Evolutionary conservation across 495 filamentous ascomycete species (phyloP).

Genomic region (Entonaema liquescens): DNA sequence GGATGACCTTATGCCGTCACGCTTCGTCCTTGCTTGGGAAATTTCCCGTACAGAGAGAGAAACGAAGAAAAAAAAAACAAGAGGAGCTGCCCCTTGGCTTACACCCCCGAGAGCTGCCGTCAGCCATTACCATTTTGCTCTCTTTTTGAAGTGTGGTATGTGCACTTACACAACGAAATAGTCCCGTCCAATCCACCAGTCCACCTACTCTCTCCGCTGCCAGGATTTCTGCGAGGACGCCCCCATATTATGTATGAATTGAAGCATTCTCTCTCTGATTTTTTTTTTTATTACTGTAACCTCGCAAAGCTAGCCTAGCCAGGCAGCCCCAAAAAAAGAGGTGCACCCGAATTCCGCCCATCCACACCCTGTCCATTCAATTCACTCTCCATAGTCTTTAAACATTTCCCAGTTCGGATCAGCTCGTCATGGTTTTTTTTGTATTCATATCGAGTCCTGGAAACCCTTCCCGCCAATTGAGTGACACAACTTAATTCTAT

Average conservation of each 20-base stretch:
- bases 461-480: slow-evolving; percentile 40
- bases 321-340: slow-evolving; percentile 41
- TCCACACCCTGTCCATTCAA: slow-evolving; percentile 39
- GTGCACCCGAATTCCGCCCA: slow-evolving; percentile 38
- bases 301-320: slow-evolving; percentile 41
- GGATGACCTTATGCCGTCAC: slow-evolving; percentile 44
- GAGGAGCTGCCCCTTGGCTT: slow-evolving; percentile 4
- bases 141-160: slow-evolving; percentile 9
- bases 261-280: slow-evolving; percentile 35
- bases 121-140: slow-evolving; percentile 13
- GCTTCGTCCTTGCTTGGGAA: slow-evolving; percentile 21
- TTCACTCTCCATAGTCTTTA: slow-evolving; percentile 41
- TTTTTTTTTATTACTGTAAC: slow-evolving; percentile 40
- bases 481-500: slow-evolving; percentile 38
- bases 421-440: slow-evolving; percentile 40
- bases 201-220: slow-evolving; percentile 22
- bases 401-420: slow-evolving; percentile 41
- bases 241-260: slow-evolving; percentile 35
- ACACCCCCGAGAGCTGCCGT: slow-evolving; percentile 28
- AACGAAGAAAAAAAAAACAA: neutral
- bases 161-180: slow-evolving; percentile 17
- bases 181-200: slow-evolving; percentile 20
- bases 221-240: slow-evolving; percentile 39
- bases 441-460: slow-evolving; percentile 40
- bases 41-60: slow-evolving; percentile 23